phyloP scores from a whole-genome alignment of 2,329 filamentous ascomycete genomes.

The Trichoderma afroharzianum region DNA sequence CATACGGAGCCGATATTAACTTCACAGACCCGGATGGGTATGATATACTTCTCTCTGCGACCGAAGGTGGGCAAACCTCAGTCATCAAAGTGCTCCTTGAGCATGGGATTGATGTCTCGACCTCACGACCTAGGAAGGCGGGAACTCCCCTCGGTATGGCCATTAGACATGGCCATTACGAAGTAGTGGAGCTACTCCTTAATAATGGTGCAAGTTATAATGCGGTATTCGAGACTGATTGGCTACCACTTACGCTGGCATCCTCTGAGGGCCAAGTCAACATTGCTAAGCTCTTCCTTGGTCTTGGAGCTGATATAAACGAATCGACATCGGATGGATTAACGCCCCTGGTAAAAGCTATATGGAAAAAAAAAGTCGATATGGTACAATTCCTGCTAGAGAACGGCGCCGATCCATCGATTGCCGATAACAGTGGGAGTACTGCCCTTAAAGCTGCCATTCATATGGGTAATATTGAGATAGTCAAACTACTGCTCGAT shows the following conservation, averaged over 20 bases:
- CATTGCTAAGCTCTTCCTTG: neutral
- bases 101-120: neutral
- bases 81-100: neutral
- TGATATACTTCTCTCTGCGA: neutral
- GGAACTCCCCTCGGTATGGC: neutral
- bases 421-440: neutral
- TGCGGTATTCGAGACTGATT: neutral
- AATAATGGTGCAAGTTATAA: neutral
- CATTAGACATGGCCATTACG: neutral
- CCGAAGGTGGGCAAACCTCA: neutral
- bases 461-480: neutral
- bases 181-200: neutral
- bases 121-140: neutral
- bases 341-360: neutral
- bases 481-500: neutral
- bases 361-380: neutral
- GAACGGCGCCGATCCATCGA: neutral
- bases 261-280: neutral
- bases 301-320: neutral
- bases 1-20: neutral
- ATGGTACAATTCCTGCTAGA: neutral
- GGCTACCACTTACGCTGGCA: neutral
- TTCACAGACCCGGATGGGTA: neutral
- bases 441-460: neutral
- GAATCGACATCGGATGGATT: neutral